Evolutionary conservation across 176 grass and related monocot genomes (phyloP).

Genomic region (Pontederia crassipes): DNA sequence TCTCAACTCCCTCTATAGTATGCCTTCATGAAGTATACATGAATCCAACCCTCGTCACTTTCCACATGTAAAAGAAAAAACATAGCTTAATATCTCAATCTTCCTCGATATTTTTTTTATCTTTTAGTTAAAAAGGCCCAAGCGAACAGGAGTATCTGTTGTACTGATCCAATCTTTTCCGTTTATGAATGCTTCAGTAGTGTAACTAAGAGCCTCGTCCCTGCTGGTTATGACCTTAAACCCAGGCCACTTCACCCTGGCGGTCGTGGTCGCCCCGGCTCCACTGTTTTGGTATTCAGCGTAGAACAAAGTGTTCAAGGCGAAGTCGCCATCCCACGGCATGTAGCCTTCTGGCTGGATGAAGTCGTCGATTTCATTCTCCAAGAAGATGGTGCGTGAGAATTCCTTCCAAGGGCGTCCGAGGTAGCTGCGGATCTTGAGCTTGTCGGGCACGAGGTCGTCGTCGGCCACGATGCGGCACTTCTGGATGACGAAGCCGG

Average conservation of each 20-base stretch:
- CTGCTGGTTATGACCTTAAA: constrained; percentile 45
- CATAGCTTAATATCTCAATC: too few relatives aligned
- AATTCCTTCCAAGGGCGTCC: constrained; percentile 66
- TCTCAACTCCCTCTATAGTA: too few relatives aligned
- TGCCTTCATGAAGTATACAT: too few relatives aligned
- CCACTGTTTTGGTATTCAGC: constrained; percentile 66
- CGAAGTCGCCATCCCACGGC: constrained; percentile 70
- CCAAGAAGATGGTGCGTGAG: constrained; percentile 70
- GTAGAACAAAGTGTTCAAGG: constrained; percentile 61
- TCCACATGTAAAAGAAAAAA: too few relatives aligned
- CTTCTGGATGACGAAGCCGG: constrained; percentile 85
- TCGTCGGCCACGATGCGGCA: constrained; percentile 49
- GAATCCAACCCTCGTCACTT: too few relatives aligned
- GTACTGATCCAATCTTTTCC: constrained; percentile 41
- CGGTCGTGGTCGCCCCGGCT: constrained; percentile 28
- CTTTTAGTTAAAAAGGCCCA: constrained; percentile 22
- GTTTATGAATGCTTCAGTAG: constrained; percentile 51
- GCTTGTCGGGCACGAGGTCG: constrained; percentile 15
- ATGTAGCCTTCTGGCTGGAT: constrained; percentile 64
- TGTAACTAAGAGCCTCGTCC: constrained; percentile 38
- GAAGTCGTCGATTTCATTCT: constrained; percentile 52
- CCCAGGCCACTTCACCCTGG: constrained; percentile 46
- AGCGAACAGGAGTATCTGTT: constrained; percentile 48
- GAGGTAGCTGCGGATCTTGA: constrained; percentile 44
- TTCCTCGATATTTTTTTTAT: too few relatives aligned